These are phyloP conservation scores for Raphanus sativus DNA, from an alignment of 345 rosid species.

Conservation along the genomic window DNA sequence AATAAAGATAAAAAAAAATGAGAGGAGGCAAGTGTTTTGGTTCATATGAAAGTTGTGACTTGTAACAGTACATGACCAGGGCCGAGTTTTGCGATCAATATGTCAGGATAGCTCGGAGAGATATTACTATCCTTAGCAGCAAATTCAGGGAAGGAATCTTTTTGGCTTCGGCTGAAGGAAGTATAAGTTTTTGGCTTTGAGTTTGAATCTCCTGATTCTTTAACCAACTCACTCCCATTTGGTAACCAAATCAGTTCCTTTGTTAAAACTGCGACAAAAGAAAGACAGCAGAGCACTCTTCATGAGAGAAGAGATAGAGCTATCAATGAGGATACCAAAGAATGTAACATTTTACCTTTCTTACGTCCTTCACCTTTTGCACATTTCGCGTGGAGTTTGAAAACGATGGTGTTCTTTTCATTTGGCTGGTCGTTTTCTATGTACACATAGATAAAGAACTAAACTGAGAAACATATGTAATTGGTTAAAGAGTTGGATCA, in stretches of 20 bases:
- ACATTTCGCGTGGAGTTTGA: conserved; percentile 80
- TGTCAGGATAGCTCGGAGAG: conserved; percentile 23
- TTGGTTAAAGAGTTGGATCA: not conserved
- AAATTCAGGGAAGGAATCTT: conserved; percentile 61
- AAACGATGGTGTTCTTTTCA: conserved; percentile 92
- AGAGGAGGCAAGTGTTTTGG: not conserved
- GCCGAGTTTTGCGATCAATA: conserved; percentile 70
- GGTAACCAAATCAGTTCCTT: conserved; percentile 77
- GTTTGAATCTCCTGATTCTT: conserved; percentile 50
- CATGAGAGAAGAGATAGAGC: not conserved
- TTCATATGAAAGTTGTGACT: not conserved
- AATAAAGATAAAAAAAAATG: not conserved
- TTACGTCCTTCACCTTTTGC: conserved; percentile 34
- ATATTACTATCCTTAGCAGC: conserved; percentile 47
- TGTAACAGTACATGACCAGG: conserved; percentile 34
- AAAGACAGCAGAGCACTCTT: not conserved
- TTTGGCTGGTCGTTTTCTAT: conserved; percentile 74
- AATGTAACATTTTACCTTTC: conserved; percentile 39
- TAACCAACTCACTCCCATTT: conserved; percentile 69
- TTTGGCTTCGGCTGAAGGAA: conserved; percentile 61
- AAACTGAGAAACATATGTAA: not conserved
- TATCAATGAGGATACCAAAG: conserved; percentile 3
- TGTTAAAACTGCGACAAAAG: conserved; percentile 57
- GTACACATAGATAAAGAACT: conserved; percentile 2
- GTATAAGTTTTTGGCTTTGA: conserved; percentile 73